These are phyloP conservation scores for Anastatica hierochuntica DNA, from an alignment of 345 rosid species.

Conservation along the genomic window DNA sequence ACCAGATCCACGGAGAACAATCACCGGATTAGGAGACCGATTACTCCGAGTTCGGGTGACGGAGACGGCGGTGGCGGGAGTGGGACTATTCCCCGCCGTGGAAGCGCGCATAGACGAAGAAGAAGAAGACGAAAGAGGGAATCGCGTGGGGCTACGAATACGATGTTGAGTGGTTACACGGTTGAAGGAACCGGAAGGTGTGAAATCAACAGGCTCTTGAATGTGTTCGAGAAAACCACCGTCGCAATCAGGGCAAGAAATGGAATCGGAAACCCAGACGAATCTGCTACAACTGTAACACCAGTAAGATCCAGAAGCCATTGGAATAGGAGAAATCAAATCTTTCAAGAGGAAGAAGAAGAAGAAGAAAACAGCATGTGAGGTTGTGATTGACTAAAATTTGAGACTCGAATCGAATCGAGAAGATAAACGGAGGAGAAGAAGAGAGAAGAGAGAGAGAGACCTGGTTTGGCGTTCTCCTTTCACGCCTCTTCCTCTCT, in stretches of 20 bases:
- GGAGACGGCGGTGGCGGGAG: not conserved
- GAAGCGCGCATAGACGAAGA: conserved; percentile 9
- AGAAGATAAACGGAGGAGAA: conserved; percentile 4
- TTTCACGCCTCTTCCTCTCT: not conserved
- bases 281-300: conserved; percentile 76
- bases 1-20: conserved; percentile 61
- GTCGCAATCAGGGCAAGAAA: conserved; percentile 71
- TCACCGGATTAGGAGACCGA: conserved; percentile 74
- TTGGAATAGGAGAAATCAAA: conserved; percentile 15
- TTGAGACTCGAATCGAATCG: not conserved
- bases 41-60: conserved; percentile 18
- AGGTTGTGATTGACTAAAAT: not conserved
- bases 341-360: not conserved
- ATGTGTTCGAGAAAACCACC: conserved; percentile 71
- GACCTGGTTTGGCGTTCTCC: conserved; percentile 7
- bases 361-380: conserved; percentile 9
- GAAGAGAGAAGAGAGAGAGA: not conserved
- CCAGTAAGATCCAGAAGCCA: conserved; percentile 76
- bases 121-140: conserved; percentile 14
- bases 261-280: conserved; percentile 37
- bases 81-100: not conserved
- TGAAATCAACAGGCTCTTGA: conserved; percentile 31
- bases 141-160: conserved; percentile 33
- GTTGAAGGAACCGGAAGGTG: conserved; percentile 23
- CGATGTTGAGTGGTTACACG: conserved; percentile 12